phyloP scores from a whole-genome alignment of 73 alveolate species.

The Loxodes magnus region DNA sequence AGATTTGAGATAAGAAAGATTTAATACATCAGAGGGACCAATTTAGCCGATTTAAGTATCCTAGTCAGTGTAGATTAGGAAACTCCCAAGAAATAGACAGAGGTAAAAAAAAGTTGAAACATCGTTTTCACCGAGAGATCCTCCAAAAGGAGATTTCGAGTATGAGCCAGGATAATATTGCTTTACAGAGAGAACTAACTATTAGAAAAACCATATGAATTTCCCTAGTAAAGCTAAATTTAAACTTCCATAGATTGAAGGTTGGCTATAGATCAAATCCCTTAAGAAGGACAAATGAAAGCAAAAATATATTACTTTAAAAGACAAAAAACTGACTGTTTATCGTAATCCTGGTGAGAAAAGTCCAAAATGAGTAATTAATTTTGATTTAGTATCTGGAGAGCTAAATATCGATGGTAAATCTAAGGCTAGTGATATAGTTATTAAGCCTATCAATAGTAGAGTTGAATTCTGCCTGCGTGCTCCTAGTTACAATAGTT shows the following conservation, averaged over 20 bases:
- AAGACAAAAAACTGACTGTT: neutral
- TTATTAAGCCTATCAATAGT: slow-evolving; percentile 10
- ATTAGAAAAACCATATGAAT: no score
- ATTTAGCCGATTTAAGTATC: no score
- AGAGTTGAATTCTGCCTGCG: slow-evolving; percentile 18
- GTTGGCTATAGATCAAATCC: slow-evolving; percentile 8
- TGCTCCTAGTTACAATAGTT: slow-evolving; percentile 17
- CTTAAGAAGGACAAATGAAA: slow-evolving; percentile 4
- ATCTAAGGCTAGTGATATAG: neutral
- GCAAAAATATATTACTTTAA: neutral
- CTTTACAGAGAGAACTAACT: no score
- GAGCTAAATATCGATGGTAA: neutral
- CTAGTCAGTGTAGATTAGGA: no score
- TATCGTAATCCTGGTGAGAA: neutral
- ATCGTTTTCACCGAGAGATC: no score
- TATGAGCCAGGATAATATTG: no score
- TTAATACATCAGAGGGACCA: no score
- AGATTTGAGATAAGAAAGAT: no score
- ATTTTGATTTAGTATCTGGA: neutral
- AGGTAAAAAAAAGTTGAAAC: no score
- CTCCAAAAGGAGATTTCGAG: no score
- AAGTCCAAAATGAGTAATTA: neutral
- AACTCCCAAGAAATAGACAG: no score
- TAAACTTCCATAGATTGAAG: slow-evolving; percentile 2
- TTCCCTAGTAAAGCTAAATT: no score